Conservation (phyloP, 495 filamentous ascomycete species). For the Platismatia glauca region DNA sequence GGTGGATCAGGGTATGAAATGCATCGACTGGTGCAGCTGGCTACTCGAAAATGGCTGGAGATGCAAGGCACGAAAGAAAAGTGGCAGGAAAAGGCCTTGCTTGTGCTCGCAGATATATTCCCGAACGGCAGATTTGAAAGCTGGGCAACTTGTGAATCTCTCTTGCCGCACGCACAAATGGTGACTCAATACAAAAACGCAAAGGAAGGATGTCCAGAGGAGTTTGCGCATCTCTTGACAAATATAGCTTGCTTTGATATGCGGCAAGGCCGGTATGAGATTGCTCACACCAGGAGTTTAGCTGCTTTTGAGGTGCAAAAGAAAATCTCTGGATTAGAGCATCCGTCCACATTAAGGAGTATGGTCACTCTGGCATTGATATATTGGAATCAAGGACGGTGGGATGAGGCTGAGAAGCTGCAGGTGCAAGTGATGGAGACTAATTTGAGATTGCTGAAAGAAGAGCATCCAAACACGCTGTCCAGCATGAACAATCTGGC, state of each 20-base stretch:
- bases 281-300: conserved; percentile 21
- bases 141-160: conserved; percentile 29
- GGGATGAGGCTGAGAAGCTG: neutral
- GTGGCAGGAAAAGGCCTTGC: conserved; percentile 30
- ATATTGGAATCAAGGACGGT: neutral
- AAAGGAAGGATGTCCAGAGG: neutral
- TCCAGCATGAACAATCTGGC: conserved; percentile 23
- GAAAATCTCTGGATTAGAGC: conserved; percentile 20
- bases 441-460: conserved; percentile 15
- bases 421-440: neutral
- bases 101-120: conserved; percentile 27
- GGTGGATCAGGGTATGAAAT: conserved; percentile 27
- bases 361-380: neutral
- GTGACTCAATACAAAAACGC: conserved; percentile 18
- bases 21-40: conserved; percentile 39
- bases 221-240: conserved; percentile 4
- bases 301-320: conserved; percentile 9
- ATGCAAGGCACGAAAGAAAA: conserved; percentile 19
- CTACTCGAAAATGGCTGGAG: conserved; percentile 36
- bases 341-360: neutral
- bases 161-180: conserved; percentile 34
- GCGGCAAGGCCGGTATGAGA: conserved; percentile 18
- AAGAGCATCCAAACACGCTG: conserved; percentile 28
- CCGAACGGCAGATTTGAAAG: conserved; percentile 31
- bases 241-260: conserved; percentile 2